Percentiles rank a stretch among this genome's conserved stretches.
Evolutionary conservation across 164 flowering plant species (phyloP).

Genomic region (Buxus sempervirens): DNA sequence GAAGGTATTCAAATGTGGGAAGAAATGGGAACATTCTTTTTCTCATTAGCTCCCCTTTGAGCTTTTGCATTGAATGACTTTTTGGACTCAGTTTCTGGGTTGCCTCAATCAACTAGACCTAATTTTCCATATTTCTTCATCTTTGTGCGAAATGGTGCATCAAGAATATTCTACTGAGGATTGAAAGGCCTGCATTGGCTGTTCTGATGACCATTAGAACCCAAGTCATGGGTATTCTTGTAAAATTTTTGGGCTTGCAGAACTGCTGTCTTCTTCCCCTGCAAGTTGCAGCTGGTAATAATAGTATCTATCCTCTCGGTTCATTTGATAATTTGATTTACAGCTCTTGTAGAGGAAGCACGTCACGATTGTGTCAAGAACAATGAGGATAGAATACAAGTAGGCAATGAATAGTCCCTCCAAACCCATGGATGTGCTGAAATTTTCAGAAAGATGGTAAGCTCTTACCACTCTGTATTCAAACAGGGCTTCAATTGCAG

Average conservation of each 20-base stretch:
- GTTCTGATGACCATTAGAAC: background rate
- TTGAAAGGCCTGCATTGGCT: background rate
- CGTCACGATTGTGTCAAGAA: slow-evolving; percentile 43
- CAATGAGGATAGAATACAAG: slow-evolving; percentile 43
- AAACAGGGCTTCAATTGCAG: slow-evolving; percentile 54
- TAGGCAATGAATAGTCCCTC: slow-evolving; percentile 56
- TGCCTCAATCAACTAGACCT: background rate
- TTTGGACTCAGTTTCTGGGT: background rate
- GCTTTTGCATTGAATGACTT: background rate
- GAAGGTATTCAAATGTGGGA: background rate
- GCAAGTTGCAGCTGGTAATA: slow-evolving; percentile 6
- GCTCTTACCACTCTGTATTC: slow-evolving; percentile 36
- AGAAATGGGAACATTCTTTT: background rate
- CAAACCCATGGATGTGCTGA: slow-evolving; percentile 20
- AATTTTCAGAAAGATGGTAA: slow-evolving; percentile 12
- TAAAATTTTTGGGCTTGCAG: slow-evolving; percentile 3
- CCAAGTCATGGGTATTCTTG: slow-evolving; percentile 14
- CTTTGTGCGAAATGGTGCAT: background rate
- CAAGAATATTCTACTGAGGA: background rate
- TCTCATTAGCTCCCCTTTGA: background rate
- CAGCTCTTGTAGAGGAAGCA: slow-evolving; percentile 42
- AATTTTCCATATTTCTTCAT: background rate
- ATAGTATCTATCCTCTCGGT: slow-evolving; percentile 4
- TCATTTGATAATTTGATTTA: slow-evolving; percentile 11
- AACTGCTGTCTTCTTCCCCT: slow-evolving; percentile 8